Conservation (phyloP, 169 alveolate species). For the Plasmodium berghei region DNA sequence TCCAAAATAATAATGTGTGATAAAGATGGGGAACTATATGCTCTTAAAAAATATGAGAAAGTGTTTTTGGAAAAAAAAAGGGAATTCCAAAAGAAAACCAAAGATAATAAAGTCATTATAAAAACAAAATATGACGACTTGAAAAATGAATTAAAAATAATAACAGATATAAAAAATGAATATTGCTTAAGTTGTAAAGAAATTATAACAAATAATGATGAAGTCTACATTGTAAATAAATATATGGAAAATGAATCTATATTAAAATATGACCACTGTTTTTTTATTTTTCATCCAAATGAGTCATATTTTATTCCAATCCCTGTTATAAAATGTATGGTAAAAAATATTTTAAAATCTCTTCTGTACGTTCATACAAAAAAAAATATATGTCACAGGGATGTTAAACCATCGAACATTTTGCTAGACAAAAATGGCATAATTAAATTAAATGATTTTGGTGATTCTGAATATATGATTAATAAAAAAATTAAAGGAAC, state of each 20-base stretch:
- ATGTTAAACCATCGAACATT: slow-evolving; percentile 91
- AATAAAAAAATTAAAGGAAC: slow-evolving; percentile 33
- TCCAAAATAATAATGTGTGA: slow-evolving; percentile 50
- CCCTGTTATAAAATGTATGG: slow-evolving; percentile 44
- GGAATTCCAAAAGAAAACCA: slow-evolving; percentile 19
- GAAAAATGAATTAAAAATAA: slow-evolving; percentile 46
- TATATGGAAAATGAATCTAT: slow-evolving; percentile 60
- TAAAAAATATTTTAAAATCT: slow-evolving; percentile 43
- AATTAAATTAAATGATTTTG: slow-evolving; percentile 91
- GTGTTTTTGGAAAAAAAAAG: slow-evolving; percentile 26
- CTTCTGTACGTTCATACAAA: slow-evolving; percentile 27
- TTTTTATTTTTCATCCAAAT: slow-evolving; percentile 42
- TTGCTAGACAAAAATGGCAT: slow-evolving; percentile 86
- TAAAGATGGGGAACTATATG: slow-evolving; percentile 39
- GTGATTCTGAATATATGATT: slow-evolving; percentile 76
- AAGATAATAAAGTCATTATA: slow-evolving; percentile 1
- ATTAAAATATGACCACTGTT: slow-evolving; percentile 25
- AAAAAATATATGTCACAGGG: slow-evolving; percentile 90
- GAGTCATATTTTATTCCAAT: slow-evolving; percentile 41
- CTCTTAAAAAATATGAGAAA: slow-evolving; percentile 42
- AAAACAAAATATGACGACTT: slow-evolving; percentile 54
- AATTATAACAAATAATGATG: slow-evolving; percentile 42
- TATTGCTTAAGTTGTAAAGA: slow-evolving; percentile 47
- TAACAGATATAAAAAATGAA: slow-evolving; percentile 66
- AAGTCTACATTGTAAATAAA: slow-evolving; percentile 42